Evolutionary conservation across 805 yeast species (phyloP).

Genomic region (Ogataea populi-albae): DNA sequence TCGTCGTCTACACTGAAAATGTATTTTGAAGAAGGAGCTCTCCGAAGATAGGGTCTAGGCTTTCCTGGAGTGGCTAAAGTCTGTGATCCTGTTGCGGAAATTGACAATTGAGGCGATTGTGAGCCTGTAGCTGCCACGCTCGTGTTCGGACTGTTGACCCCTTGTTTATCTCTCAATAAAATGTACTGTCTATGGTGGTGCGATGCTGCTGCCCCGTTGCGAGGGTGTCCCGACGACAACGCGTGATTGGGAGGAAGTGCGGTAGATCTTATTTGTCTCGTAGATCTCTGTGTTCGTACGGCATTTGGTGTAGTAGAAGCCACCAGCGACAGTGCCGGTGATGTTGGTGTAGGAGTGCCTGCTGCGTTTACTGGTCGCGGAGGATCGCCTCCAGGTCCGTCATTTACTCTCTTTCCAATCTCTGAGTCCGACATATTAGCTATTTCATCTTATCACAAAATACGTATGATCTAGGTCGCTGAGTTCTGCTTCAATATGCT

Average conservation of each 20-base stretch:
- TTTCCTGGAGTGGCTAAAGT: slow-evolving; percentile 11
- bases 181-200: slow-evolving; percentile 33
- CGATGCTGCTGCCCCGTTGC: slow-evolving; percentile 20
- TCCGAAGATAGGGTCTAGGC: slow-evolving; percentile 25
- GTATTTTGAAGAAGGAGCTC: slow-evolving; percentile 31
- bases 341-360: slow-evolving; percentile 5
- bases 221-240: slow-evolving; percentile 12
- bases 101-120: slow-evolving; percentile 15
- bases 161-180: slow-evolving; percentile 28
- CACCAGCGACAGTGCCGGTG: slow-evolving; percentile 11
- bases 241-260: slow-evolving; percentile 25
- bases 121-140: slow-evolving; percentile 5
- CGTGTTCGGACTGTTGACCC: slow-evolving; percentile 2
- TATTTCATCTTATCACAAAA: too few species aligned
- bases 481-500: neutral
- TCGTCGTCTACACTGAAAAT: slow-evolving; percentile 83
- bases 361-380: too few species aligned
- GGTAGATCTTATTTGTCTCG: slow-evolving; percentile 16
- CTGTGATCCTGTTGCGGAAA: slow-evolving; percentile 12
- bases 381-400: neutral
- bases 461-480: neutral
- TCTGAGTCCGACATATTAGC: slow-evolving; percentile 14
- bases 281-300: slow-evolving; percentile 11
- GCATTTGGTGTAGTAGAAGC: slow-evolving; percentile 11
- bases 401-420: slow-evolving; percentile 2